Evolutionary conservation across 1,284 basidiomycete genomes (phyloP), one percentile per base, ranked within the genome.

Genomic region (Inonotus obliquus): DNA sequence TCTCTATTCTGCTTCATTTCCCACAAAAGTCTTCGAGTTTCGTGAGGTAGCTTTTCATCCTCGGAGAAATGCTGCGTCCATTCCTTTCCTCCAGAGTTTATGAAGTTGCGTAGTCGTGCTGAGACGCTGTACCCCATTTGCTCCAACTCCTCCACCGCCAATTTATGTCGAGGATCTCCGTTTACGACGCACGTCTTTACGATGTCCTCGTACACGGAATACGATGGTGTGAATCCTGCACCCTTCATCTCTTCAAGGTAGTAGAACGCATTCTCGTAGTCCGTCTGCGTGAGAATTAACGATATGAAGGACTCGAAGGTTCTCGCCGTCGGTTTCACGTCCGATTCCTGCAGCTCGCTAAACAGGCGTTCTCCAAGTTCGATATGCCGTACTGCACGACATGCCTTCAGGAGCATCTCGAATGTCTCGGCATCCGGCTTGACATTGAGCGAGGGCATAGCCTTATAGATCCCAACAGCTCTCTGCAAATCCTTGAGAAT

Each of bases 171-270:
- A 25, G 77, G 68, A 71, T 95, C 93, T 60, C 77, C 76, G 19
- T 73, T 72, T 4, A 67, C 63, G 7, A 84, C 72, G 68, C 89
- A 92, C 69, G 81, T 86, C 54, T 77, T 74, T 48, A 87, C 75
- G 61, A 95, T 75, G 0, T 76, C 73, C 38, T 81, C 77, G 73
- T 94, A 95, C n/a, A 86, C 72, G 1, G 68, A 67, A 41, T 71
- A 67, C 1, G 82, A 72, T 1, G 92, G 91, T 38, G 77, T 70
- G 70, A 84, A 76, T 13, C 78, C 78, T 53, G 79, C 79, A 0
- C 77, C 73, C 73, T 94, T 94, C 87, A 92, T 91, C 76, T 92
- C 87, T 70, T 94, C 92, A 35, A 95, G 80, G 72, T 91, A 93
- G 72, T 85, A 88, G 75, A 95, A 95, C 0, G 92, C 91, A 67